Evolutionary conservation across 805 yeast species (phyloP).

Genomic region (Wickerhamiella alocasiicola): DNA sequence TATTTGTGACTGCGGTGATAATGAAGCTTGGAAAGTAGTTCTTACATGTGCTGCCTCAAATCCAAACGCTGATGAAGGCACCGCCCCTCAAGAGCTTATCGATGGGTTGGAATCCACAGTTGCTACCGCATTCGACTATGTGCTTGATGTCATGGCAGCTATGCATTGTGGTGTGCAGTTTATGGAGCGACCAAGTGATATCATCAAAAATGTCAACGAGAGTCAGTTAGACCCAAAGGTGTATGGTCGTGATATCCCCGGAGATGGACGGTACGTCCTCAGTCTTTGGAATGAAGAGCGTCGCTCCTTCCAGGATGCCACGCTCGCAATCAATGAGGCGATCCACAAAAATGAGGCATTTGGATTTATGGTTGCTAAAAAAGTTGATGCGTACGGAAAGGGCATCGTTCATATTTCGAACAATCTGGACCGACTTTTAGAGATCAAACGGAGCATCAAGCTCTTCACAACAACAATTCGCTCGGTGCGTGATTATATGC

Average conservation of each 20-base stretch:
- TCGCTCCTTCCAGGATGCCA: constrained; percentile 63
- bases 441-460: constrained; percentile 43
- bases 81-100: constrained; percentile 12
- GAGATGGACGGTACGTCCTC: constrained; percentile 39
- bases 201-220: constrained; percentile 24
- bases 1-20: constrained; percentile 82
- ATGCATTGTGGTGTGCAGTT: constrained; percentile 21
- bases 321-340: constrained; percentile 47
- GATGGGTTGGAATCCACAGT: constrained; percentile 33
- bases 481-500: constrained; percentile 52
- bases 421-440: constrained; percentile 38
- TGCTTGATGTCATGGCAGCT: constrained; percentile 38
- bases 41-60: constrained; percentile 38
- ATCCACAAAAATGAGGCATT: constrained; percentile 53
- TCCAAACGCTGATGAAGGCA: neutral
- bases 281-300: constrained; percentile 68
- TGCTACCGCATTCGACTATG: constrained; percentile 41
- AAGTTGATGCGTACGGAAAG: constrained; percentile 51
- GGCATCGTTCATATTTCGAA: constrained; percentile 53
- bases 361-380: constrained; percentile 59
- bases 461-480: constrained; percentile 48
- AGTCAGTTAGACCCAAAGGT: constrained; percentile 31
- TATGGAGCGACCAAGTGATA: constrained; percentile 20
- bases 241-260: constrained; percentile 37
- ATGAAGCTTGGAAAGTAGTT: constrained; percentile 60